A percentile compares a stretch with the other conserved stretches of the same genome.
These are phyloP conservation scores for Penicillium silybi DNA, from an alignment of 495 filamentous ascomycete genomes.

Conservation along the genomic window DNA sequence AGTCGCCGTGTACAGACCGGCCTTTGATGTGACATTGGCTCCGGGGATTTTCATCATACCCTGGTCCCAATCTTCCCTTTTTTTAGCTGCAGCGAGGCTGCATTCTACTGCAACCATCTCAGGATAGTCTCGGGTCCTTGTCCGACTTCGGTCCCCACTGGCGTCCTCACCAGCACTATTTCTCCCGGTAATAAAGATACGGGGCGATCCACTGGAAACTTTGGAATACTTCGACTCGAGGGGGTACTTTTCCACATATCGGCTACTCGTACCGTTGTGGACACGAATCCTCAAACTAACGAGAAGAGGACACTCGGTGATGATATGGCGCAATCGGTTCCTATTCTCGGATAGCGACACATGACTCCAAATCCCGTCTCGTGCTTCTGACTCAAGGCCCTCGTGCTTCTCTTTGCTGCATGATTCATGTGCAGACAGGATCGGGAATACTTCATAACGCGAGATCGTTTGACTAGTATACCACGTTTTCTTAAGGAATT, in stretches of 20 bases:
- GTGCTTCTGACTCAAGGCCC: neutral
- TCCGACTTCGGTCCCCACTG: constrained; percentile 19
- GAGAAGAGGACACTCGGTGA: neutral
- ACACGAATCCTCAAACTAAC: neutral
- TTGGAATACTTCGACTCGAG: neutral
- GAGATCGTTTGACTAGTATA: neutral
- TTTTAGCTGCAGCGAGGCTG: constrained; percentile 23
- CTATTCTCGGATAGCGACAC: neutral
- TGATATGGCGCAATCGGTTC: neutral
- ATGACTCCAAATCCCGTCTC: neutral
- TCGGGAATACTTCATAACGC: neutral
- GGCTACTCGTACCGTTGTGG: neutral
- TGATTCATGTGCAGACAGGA: neutral
- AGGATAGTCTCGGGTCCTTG: constrained; percentile 20
- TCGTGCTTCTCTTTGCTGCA: neutral
- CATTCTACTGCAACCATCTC: constrained; percentile 18
- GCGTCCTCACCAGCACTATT: neutral
- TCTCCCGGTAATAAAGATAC: neutral
- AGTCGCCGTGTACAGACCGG: neutral
- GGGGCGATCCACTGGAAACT: neutral
- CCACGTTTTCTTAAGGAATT: neutral
- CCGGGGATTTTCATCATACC: neutral
- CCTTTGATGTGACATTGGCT: neutral
- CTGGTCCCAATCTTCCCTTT: neutral
- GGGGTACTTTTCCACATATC: neutral